Evolutionary conservation across 176 grass and related monocot genomes (phyloP).

Genomic region (Carex littledalei): DNA sequence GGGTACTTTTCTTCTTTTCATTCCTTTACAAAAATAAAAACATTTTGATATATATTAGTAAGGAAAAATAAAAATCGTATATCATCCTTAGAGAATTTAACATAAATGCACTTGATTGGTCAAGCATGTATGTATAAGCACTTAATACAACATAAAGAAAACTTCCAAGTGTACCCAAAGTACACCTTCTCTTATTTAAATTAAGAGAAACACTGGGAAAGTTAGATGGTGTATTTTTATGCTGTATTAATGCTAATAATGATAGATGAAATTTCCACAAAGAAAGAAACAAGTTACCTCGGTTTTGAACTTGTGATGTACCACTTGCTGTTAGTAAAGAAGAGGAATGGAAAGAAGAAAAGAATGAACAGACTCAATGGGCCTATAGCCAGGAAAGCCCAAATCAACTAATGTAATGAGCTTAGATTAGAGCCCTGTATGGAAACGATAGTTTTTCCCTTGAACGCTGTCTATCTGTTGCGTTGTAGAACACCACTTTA

Average conservation of each 20-base stretch:
- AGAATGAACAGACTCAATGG: too few species aligned
- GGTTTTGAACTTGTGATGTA: constrained; percentile 33
- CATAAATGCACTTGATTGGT: too few species aligned
- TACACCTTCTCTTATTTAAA: background rate
- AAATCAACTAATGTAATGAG: background rate
- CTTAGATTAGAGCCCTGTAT: background rate
- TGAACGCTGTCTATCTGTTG: background rate
- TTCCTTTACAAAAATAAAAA: constrained; percentile 54
- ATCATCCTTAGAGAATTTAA: too few species aligned
- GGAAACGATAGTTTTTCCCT: background rate
- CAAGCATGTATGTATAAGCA: too few species aligned
- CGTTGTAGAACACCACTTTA: background rate
- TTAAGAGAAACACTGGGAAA: background rate
- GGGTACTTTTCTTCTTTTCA: constrained; percentile 87
- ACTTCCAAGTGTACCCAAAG: too few species aligned
- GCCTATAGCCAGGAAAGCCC: background rate
- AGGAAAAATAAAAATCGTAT: background rate
- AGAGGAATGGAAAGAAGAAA: too few species aligned
- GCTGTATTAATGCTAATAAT: background rate
- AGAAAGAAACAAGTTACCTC: constrained; percentile 50
- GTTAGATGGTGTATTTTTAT: background rate
- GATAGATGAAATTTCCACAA: background rate
- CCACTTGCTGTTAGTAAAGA: constrained; percentile 28
- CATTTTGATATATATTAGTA: background rate
- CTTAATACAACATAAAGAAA: too few species aligned